phyloP scores from a whole-genome alignment of 345 rosid species.

The Hevea brasiliensis region DNA sequence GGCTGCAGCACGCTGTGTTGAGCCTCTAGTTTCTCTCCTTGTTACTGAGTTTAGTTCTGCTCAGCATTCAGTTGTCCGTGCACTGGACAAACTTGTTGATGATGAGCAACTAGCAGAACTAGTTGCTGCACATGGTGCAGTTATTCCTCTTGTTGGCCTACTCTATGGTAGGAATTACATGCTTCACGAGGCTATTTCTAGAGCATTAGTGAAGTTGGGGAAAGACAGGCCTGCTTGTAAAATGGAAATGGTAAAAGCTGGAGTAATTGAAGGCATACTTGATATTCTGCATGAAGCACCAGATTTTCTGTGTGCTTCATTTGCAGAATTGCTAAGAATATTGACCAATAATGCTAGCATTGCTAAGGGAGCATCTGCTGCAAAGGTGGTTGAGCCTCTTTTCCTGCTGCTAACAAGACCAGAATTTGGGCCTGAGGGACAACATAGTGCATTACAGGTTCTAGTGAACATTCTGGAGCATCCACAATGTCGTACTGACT shows the following conservation, averaged over 20 bases:
- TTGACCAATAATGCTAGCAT: slow-evolving; percentile 93
- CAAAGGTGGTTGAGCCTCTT: slow-evolving; percentile 91
- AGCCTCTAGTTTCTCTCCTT: slow-evolving; percentile 97
- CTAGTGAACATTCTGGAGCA: slow-evolving; percentile 93
- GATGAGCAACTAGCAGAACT: slow-evolving; percentile 99
- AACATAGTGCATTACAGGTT: slow-evolving; percentile 92
- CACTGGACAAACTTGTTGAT: slow-evolving; percentile 90
- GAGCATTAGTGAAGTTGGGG: slow-evolving; percentile 95
- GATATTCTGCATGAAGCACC: slow-evolving; percentile 95
- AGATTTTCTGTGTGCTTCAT: slow-evolving; percentile 88
- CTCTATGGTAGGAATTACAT: slow-evolving; percentile 80
- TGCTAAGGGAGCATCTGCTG: slow-evolving; percentile 93
- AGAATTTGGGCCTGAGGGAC: slow-evolving; percentile 93
- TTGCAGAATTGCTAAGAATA: slow-evolving; percentile 88
- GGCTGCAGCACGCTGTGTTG: slow-evolving; percentile 98
- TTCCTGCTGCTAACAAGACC: slow-evolving; percentile 67
- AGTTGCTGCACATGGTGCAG: slow-evolving; percentile 98
- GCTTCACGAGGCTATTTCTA: slow-evolving; percentile 95
- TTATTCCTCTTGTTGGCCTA: slow-evolving; percentile 97
- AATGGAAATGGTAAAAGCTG: slow-evolving; percentile 98
- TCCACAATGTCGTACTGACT: slow-evolving; percentile 91
- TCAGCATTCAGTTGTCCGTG: slow-evolving; percentile 93
- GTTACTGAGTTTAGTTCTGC: slow-evolving; percentile 87
- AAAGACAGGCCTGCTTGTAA: slow-evolving; percentile 98
- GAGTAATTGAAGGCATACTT: slow-evolving; percentile 84